phyloP scores from a whole-genome alignment of 202 grass and related monocot species.

The Zizania palustris region DNA sequence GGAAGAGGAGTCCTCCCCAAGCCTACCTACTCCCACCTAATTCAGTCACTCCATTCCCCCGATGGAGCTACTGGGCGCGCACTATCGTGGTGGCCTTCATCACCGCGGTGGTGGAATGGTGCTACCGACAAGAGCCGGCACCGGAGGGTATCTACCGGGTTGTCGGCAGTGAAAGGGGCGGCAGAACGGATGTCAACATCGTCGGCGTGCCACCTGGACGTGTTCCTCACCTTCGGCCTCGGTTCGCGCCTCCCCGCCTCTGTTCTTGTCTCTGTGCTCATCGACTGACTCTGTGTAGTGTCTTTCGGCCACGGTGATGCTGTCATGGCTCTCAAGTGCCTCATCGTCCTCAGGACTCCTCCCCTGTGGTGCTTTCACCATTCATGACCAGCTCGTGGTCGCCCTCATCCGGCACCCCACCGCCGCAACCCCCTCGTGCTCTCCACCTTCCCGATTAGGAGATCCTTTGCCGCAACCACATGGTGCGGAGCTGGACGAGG shows the following conservation, averaged over 20 bases:
- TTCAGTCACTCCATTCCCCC: too few species aligned
- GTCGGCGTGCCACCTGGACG: constrained; percentile 51
- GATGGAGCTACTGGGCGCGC: too few species aligned
- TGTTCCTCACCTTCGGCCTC: constrained; percentile 78
- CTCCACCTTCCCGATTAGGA: constrained; percentile 56
- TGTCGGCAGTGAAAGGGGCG: too few species aligned
- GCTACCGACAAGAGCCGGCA: too few species aligned
- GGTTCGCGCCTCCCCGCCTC: constrained; percentile 76
- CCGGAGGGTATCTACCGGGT: too few species aligned
- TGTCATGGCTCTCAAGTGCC: constrained; percentile 74
- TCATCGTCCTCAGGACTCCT: constrained; percentile 63
- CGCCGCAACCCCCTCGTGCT: constrained; percentile 79
- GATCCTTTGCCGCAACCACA: constrained; percentile 60
- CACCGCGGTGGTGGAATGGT: too few species aligned
- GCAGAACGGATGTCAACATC: too few species aligned
- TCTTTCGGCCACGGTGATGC: constrained; percentile 46
- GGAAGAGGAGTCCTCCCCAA: too few species aligned
- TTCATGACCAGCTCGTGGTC: constrained; percentile 75
- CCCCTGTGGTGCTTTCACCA: constrained; percentile 66
- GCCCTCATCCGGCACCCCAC: constrained; percentile 59
- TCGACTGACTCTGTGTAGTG: constrained; percentile 56
- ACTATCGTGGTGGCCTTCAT: too few species aligned
- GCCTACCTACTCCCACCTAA: too few species aligned
- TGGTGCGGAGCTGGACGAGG: constrained; percentile 66
- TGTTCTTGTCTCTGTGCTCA: constrained; percentile 49